These are phyloP conservation scores for Populus hybrid DNA, from an alignment of 441 rosid species.

Conservation along the genomic window DNA sequence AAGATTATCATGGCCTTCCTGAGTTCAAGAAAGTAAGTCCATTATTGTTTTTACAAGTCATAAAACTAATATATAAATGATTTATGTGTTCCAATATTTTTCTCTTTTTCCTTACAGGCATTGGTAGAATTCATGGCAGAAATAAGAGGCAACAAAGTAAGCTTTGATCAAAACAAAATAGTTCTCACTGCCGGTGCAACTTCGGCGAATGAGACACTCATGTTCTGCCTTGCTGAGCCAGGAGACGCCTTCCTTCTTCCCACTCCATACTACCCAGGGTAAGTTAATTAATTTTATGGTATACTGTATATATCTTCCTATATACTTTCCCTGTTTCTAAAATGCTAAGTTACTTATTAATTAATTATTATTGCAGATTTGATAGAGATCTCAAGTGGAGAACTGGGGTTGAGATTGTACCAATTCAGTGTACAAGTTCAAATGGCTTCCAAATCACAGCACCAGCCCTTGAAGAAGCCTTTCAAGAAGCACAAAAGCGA, in stretches of 20 bases:
- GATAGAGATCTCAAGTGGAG: conserved; percentile 98
- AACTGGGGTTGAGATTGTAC: conserved; percentile 81
- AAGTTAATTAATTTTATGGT: neutral
- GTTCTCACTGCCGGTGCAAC: conserved; percentile 96
- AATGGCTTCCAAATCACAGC: conserved; percentile 76
- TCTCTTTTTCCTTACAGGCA: conserved; percentile 42
- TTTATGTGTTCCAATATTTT: neutral
- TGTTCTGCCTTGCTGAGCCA: conserved; percentile 79
- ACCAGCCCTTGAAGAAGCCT: conserved; percentile 70
- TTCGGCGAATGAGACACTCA: conserved; percentile 87
- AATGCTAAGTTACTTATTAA: conserved; percentile 17
- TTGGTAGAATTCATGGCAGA: conserved; percentile 84
- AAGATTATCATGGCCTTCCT: conserved; percentile 90
- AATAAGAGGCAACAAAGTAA: conserved; percentile 80
- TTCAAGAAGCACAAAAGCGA: conserved; percentile 54
- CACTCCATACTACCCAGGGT: conserved; percentile 97
- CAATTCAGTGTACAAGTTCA: conserved; percentile 75
- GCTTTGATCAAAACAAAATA: conserved; percentile 57
- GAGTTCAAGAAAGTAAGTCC: conserved; percentile 63
- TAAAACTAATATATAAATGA: neutral
- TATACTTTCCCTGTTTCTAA: conserved; percentile 23
- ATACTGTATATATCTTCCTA: conserved; percentile 8
- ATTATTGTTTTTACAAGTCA: neutral
- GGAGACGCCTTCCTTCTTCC: conserved; percentile 95
- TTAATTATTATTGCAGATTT: conserved; percentile 47